Evolutionary conservation across 148 eudicot genomes (phyloP), one percentile per base, ranked within the genome.

Genomic region (Limonium bicolor): DNA sequence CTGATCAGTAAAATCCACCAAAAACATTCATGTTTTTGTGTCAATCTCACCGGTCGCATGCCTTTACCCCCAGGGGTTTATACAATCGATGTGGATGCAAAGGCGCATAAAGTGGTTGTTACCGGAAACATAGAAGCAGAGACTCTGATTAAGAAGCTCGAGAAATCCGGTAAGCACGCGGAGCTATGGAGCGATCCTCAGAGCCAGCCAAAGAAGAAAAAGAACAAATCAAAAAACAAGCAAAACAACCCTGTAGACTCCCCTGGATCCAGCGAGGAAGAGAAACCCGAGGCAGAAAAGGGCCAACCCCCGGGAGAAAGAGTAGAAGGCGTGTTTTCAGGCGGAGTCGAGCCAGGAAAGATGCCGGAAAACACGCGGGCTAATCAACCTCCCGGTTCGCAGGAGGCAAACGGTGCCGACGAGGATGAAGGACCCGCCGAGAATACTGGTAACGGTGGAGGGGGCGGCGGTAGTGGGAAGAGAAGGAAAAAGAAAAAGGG

Each of bases 31-130:
- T 7, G 7, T 42, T 11, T 18, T 14, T 44, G 19, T 39, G 19
- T 10, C 12, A 17, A 36, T 43, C 11, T 29, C 10, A 29, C 23
- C n/a, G 44, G n/a, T 40, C 25, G 23, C 13, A 20, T 40, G 9
- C n/a, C n/a, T 9, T 41, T 22, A 27, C 23, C 13, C 44, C 11
- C 58, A 84, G 88, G 90, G 23, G 94, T 84, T 53, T 84, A 84
- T 52, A 76, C 66, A 15, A 76, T 66, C 11, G 58, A 29, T 24
- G 70, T 84, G 23, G 94, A 84, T 57, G 38, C 78, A 26, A 59
- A 68, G 59, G 76, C 63, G 27, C 88, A 80, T 5, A 71, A 73
- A 59, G 94, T 73, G 2, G 62, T 61, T 12, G 94, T 84, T 12
- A 68, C 68, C 6, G 88, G 94, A 17, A 73, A 72, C 62, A 50